phyloP scores from a whole-genome alignment of 2,329 filamentous ascomycete species.

The Xylariales sp. region DNA sequence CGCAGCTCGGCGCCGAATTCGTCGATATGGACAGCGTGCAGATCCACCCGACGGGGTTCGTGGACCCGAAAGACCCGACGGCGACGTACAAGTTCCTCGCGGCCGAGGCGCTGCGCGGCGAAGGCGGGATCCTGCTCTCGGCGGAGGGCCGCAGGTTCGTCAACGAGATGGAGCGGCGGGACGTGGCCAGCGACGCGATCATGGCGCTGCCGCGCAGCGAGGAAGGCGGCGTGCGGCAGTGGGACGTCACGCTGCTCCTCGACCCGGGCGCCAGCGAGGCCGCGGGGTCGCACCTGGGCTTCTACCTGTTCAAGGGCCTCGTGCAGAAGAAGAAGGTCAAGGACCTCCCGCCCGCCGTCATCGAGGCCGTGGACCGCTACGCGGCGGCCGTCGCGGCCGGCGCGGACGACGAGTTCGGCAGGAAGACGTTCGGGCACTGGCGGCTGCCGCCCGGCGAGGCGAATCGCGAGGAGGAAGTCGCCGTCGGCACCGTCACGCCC shows the following conservation, averaged over 20 bases:
- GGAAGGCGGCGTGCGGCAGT: conserved; percentile 56
- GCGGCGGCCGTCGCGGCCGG: conserved; percentile 56
- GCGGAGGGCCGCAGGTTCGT: conserved; percentile 64
- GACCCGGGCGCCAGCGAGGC: conserved; percentile 68
- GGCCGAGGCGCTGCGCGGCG: conserved; percentile 71
- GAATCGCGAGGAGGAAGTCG: conserved; percentile 64
- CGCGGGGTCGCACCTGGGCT: conserved; percentile 67
- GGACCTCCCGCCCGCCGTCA: conserved; percentile 57
- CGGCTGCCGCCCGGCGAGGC: conserved; percentile 56
- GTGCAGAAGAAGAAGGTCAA: conserved; percentile 66
- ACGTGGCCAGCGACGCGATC: conserved; percentile 65
- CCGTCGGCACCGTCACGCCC: conserved; percentile 70
- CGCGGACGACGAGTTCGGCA: conserved; percentile 58
- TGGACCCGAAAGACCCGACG: conserved; percentile 61
- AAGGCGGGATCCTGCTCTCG: conserved; percentile 68
- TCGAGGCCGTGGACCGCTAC: conserved; percentile 62
- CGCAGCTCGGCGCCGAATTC: conserved; percentile 55
- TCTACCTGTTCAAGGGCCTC: conserved; percentile 72
- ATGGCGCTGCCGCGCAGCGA: conserved; percentile 53
- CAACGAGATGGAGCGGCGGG: conserved; percentile 71
- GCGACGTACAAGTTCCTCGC: conserved; percentile 70
- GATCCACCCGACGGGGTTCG: conserved; percentile 73
- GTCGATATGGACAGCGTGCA: conserved; percentile 69
- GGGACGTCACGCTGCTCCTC: conserved; percentile 68
- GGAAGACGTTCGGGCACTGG: conserved; percentile 68